These are phyloP conservation scores for Cyberlindnera nakhonratchasimensis DNA, from an alignment of 805 yeast species.

Conservation along the genomic window DNA sequence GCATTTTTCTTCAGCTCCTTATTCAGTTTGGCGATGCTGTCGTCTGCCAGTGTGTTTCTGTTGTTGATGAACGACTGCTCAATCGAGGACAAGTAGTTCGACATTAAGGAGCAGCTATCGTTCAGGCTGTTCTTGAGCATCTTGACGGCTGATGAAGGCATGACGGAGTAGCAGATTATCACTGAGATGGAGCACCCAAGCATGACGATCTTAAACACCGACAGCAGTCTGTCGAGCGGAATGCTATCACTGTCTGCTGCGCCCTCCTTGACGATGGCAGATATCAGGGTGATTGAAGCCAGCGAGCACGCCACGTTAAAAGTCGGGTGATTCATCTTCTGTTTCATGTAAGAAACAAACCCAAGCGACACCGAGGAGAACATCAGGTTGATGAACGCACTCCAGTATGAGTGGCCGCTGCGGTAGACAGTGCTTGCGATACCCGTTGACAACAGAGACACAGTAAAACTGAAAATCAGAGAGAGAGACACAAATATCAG, in stretches of 20 bases:
- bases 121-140: slow-evolving; percentile 45
- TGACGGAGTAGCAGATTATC: slow-evolving; percentile 54
- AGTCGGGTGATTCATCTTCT: slow-evolving; percentile 58
- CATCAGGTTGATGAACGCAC: slow-evolving; percentile 51
- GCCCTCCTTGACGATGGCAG: slow-evolving; percentile 74
- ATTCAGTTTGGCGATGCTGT: slow-evolving; percentile 28
- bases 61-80: slow-evolving; percentile 49
- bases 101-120: slow-evolving; percentile 49
- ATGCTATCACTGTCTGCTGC: slow-evolving; percentile 54
- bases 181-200: slow-evolving; percentile 60
- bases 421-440: slow-evolving; percentile 45
- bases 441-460: slow-evolving; percentile 50
- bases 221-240: slow-evolving; percentile 50
- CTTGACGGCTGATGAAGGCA: slow-evolving; percentile 58
- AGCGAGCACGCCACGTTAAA: slow-evolving; percentile 81
- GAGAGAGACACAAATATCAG: slow-evolving; percentile 56
- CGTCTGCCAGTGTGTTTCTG: slow-evolving; percentile 37
- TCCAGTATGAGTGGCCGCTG: slow-evolving; percentile 43
- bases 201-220: slow-evolving; percentile 54
- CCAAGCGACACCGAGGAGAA: slow-evolving; percentile 58
- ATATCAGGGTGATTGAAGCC: slow-evolving; percentile 66
- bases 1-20: slow-evolving; percentile 40
- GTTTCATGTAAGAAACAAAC: slow-evolving; percentile 64
- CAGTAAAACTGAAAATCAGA: slow-evolving; percentile 48
- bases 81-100: slow-evolving; percentile 43